A percentile compares a stretch with the other conserved stretches of the same genome.
Evolutionary conservation across 352 stramenopile genomes (phyloP).

Genomic region (Peronospora tabacina): DNA sequence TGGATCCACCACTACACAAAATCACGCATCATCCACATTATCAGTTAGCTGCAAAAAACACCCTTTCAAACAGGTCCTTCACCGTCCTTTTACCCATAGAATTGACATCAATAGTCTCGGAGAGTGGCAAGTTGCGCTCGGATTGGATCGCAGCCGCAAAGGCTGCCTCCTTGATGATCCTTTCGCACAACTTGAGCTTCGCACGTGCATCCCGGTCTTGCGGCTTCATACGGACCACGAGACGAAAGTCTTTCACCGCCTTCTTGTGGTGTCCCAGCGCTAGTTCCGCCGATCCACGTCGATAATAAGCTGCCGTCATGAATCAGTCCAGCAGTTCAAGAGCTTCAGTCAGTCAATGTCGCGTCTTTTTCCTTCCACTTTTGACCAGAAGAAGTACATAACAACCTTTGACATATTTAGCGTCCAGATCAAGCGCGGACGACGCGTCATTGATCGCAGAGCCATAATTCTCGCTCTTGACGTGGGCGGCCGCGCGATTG

Average conservation of each 20-base stretch:
- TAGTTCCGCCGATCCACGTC: conserved; percentile 92
- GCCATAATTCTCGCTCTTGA: conserved; percentile 98
- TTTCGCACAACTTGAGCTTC: conserved; percentile 96
- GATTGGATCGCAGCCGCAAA: conserved; percentile 96
- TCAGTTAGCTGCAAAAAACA: neutral
- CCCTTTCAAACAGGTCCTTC: neutral
- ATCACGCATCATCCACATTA: conserved; percentile 1
- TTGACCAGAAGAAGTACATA: too few species aligned
- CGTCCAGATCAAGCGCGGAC: conserved; percentile 90
- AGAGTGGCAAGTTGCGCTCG: conserved; percentile 89
- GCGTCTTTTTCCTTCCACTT: neutral
- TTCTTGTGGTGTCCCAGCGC: conserved; percentile 95
- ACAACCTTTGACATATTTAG: conserved; percentile 92
- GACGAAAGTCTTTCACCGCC: conserved; percentile 94
- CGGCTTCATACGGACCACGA: conserved; percentile 93
- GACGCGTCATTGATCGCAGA: conserved; percentile 95
- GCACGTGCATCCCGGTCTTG: conserved; percentile 88
- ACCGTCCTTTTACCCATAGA: conserved; percentile 38
- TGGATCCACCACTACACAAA: conserved; percentile 58
- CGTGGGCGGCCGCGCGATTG: conserved; percentile 93
- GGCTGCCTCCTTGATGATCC: conserved; percentile 92
- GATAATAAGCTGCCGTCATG: conserved; percentile 88
- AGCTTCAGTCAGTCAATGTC: conserved; percentile 3
- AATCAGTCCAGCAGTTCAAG: neutral
- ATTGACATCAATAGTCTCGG: conserved; percentile 88